Evolutionary conservation across 352 stramenopile species (phyloP).

Genomic region (Globisporangium carolinianum): DNA sequence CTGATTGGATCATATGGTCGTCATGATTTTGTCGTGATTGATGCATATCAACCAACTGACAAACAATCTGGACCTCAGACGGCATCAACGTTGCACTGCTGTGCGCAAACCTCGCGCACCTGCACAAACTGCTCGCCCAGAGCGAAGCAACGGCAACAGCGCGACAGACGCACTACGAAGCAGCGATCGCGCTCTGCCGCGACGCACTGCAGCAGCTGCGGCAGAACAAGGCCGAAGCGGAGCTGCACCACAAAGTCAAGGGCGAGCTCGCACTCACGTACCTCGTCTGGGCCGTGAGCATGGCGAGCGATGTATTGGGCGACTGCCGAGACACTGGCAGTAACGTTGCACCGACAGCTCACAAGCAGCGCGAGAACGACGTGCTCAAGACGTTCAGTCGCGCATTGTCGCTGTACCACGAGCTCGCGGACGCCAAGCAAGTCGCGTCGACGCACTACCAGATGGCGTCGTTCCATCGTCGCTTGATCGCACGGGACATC

Average conservation of each 20-base stretch:
- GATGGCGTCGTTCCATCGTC: conserved; percentile 72
- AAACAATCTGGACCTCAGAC: conserved; percentile 22
- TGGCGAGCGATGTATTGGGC: conserved; percentile 22
- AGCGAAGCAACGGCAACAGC: conserved; percentile 18
- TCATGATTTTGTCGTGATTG: too few relatives aligned
- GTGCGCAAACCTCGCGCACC: conserved; percentile 70
- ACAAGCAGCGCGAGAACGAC: conserved; percentile 36
- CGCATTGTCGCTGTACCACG: conserved; percentile 63
- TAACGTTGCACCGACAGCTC: conserved; percentile 2
- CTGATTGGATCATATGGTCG: neutral
- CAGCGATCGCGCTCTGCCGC: conserved; percentile 54
- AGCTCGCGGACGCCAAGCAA: conserved; percentile 69
- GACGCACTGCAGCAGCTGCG: conserved; percentile 61
- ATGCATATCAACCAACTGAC: too few relatives aligned
- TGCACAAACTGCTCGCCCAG: conserved; percentile 83
- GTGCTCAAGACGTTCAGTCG: conserved; percentile 61
- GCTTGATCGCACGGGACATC: conserved; percentile 44
- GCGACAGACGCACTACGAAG: conserved; percentile 47
- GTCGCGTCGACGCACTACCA: conserved; percentile 78
- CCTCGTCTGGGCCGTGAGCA: conserved; percentile 70
- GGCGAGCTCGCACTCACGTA: conserved; percentile 80
- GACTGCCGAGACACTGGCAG: neutral
- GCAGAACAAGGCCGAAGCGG: conserved; percentile 52
- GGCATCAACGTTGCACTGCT: conserved; percentile 75
- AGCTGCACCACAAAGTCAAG: conserved; percentile 64